Percentiles rank a stretch among this genome's conserved stretches.
phyloP scores from a whole-genome alignment of 192 early-diverging fungal genomes.

The Linnemannia elongata region DNA sequence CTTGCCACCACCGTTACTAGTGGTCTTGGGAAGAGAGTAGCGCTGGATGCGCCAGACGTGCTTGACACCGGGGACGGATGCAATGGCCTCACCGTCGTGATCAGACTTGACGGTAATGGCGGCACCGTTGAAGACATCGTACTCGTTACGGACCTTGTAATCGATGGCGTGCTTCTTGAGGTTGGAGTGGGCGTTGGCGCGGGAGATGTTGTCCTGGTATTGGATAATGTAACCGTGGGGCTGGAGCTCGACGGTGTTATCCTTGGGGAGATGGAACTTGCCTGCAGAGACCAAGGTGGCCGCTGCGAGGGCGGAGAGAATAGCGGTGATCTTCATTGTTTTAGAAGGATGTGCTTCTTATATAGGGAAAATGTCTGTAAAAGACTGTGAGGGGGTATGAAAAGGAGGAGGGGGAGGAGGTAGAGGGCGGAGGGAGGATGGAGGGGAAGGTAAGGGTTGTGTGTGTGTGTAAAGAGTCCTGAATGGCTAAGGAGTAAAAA shows the following conservation, averaged over 20 bases:
- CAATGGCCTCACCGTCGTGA: conserved; percentile 35
- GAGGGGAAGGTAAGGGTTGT: no score
- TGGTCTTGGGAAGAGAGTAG: conserved; percentile 23
- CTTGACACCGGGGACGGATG: conserved; percentile 46
- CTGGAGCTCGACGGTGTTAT: not conserved
- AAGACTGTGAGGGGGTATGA: conserved; percentile 18
- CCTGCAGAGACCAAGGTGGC: conserved; percentile 40
- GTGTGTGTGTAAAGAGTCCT: no score
- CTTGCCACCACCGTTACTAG: not conserved
- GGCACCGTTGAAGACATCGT: conserved; percentile 60
- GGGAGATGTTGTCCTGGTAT: conserved; percentile 24
- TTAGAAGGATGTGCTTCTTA: not conserved
- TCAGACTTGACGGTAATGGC: conserved; percentile 54
- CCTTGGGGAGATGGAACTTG: conserved; percentile 25
- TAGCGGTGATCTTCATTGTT: conserved; percentile 32
- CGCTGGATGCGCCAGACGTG: conserved; percentile 62
- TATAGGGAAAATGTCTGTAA: not conserved
- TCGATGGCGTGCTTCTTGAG: conserved; percentile 17
- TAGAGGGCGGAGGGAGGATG: no score
- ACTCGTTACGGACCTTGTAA: conserved; percentile 54
- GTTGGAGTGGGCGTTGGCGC: conserved; percentile 3
- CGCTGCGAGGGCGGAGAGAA: conserved; percentile 29
- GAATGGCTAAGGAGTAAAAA: no score
- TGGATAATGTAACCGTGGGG: conserved; percentile 48
- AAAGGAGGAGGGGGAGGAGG: not conserved